A percentile compares a stretch with the other conserved stretches of the same genome.
Evolutionary conservation across 2,329 filamentous ascomycete genomes (phyloP).

Genomic region (Calonectria leucothoes): DNA sequence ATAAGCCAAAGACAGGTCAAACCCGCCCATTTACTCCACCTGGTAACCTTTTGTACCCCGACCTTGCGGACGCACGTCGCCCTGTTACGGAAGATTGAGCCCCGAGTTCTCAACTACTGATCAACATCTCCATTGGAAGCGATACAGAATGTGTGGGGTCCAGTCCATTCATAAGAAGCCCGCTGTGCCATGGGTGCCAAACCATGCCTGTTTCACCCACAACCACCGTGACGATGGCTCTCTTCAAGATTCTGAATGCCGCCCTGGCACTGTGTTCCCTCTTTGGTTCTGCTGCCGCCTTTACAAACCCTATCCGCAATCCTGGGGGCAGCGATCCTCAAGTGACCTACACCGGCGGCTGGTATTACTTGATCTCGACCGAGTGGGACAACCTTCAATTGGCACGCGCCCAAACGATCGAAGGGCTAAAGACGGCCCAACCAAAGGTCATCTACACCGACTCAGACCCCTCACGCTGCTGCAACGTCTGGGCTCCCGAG

Average conservation of each 20-base stretch:
- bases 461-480: slow-evolving; percentile 57
- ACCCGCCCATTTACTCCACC: neutral
- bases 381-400: slow-evolving; percentile 67
- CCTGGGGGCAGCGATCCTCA: slow-evolving; percentile 64
- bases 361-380: slow-evolving; percentile 68
- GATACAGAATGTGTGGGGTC: neutral
- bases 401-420: slow-evolving; percentile 64
- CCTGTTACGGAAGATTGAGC: neutral
- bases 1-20: neutral
- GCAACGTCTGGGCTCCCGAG: slow-evolving; percentile 70
- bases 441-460: slow-evolving; percentile 64
- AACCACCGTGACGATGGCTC: neutral
- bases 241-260: neutral
- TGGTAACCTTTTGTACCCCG: neutral
- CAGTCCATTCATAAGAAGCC: neutral
- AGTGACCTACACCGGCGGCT: slow-evolving; percentile 63
- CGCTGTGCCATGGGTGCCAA: neutral
- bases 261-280: slow-evolving; percentile 4
- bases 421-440: slow-evolving; percentile 64
- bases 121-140: neutral
- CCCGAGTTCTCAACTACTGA: neutral
- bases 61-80: neutral
- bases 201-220: neutral
- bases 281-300: slow-evolving; percentile 44
- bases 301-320: slow-evolving; percentile 63